Evolutionary conservation across 2,329 filamentous ascomycete genomes (phyloP).

Genomic region (Mycogone perniciosa): DNA sequence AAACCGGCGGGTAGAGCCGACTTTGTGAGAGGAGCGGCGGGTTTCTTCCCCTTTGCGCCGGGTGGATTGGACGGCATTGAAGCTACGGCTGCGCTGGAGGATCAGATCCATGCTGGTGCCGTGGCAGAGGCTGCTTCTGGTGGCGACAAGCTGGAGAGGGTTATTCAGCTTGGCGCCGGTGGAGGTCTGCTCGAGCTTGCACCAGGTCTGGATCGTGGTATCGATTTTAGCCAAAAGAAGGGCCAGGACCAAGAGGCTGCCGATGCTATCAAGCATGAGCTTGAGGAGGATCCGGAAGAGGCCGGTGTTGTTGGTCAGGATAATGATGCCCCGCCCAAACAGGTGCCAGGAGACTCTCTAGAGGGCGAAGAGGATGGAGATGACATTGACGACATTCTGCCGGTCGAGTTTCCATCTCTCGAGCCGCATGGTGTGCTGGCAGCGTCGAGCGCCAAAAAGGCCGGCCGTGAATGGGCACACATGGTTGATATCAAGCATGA

Average conservation of each 20-base stretch:
- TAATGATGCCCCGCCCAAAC: slow-evolving; percentile 21
- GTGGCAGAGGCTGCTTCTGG: slow-evolving; percentile 36
- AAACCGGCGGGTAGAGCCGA: slow-evolving; percentile 83
- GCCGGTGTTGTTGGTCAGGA: slow-evolving; percentile 20
- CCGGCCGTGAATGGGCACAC: slow-evolving; percentile 89
- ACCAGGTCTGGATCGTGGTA: slow-evolving; percentile 73
- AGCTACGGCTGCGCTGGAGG: slow-evolving; percentile 76
- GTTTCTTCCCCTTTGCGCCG: slow-evolving; percentile 90
- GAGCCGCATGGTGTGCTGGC: slow-evolving; percentile 76
- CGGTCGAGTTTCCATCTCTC: slow-evolving; percentile 86
- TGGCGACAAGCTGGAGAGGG: slow-evolving; percentile 62
- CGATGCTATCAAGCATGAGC: slow-evolving; percentile 61
- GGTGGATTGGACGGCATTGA: slow-evolving; percentile 84
- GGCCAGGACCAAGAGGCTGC: slow-evolving; percentile 55
- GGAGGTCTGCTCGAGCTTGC: slow-evolving; percentile 74
- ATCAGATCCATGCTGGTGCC: slow-evolving; percentile 57
- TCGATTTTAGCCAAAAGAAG: slow-evolving; percentile 61
- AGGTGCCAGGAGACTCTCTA: slow-evolving; percentile 19
- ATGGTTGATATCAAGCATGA: slow-evolving; percentile 94
- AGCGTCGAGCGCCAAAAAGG: slow-evolving; percentile 63
- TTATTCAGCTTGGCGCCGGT: slow-evolving; percentile 75
- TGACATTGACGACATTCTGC: slow-evolving; percentile 79
- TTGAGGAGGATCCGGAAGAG: slow-evolving; percentile 47
- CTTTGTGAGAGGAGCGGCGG: slow-evolving; percentile 86
- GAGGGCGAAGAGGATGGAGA: slow-evolving; percentile 44